Percentiles rank a stretch among this genome's conserved stretches.
phyloP scores from a whole-genome alignment of 208 protist genomes.

The Eutreptiella sp. region DNA sequence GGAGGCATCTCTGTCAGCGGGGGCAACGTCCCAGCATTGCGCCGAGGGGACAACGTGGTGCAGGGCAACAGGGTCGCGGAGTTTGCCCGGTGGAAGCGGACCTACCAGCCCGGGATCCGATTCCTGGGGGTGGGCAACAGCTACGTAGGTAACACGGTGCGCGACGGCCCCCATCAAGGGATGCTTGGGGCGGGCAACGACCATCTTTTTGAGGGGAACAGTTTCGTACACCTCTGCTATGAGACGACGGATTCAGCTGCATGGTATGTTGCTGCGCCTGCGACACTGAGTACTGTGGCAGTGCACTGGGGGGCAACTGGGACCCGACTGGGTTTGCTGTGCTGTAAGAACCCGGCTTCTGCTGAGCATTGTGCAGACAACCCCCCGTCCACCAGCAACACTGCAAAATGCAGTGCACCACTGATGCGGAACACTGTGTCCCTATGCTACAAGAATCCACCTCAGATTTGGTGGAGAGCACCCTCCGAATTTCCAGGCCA shows the following conservation, averaged over 20 bases:
- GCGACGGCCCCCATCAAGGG: conserved; percentile 4
- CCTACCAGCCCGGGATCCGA: neutral
- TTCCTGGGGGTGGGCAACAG: neutral
- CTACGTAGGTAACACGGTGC: neutral
- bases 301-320: no score
- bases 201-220: neutral
- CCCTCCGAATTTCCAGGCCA: no score
- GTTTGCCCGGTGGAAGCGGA: neutral
- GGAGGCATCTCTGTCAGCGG: conserved; percentile 1
- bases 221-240: neutral
- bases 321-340: no score
- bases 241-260: neutral
- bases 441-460: no score
- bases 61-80: neutral
- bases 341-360: no score
- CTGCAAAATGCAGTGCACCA: no score
- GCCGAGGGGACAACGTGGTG: neutral
- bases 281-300: no score
- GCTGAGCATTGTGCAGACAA: no score
- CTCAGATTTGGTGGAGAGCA: no score
- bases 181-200: neutral
- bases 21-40: conserved; percentile 1
- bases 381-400: no score
- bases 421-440: no score
- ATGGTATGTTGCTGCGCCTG: no score